Percentiles rank a stretch among this genome's conserved stretches.
These are phyloP conservation scores for Triticum turgidum DNA, from an alignment of 176 grass and related monocot species.

Conservation along the genomic window DNA sequence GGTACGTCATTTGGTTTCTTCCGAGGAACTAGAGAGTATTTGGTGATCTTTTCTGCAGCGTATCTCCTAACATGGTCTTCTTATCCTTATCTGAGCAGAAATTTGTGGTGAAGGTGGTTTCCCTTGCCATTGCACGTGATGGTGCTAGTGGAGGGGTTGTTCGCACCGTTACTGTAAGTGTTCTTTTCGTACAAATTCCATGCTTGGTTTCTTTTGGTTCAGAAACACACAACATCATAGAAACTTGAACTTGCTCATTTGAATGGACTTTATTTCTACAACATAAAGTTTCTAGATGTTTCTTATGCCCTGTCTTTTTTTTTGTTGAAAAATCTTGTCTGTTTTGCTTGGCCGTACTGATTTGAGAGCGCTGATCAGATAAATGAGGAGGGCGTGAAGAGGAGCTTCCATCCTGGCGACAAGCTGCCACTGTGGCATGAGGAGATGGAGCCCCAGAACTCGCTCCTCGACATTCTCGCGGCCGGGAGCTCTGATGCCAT, in stretches of 20 bases:
- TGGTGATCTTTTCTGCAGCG: neutral
- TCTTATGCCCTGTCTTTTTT: neutral
- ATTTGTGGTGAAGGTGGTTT: slow-evolving; percentile 86
- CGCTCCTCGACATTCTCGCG: slow-evolving; percentile 74
- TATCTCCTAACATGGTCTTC: slow-evolving; percentile 31
- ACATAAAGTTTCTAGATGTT: neutral
- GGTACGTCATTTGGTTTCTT: slow-evolving; percentile 36
- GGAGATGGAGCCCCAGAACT: slow-evolving; percentile 76
- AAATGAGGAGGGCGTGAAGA: slow-evolving; percentile 64
- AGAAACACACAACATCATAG: neutral
- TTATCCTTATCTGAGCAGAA: slow-evolving; percentile 49
- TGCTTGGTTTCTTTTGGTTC: neutral
- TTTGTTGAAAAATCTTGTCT: neutral
- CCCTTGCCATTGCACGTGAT: slow-evolving; percentile 72
- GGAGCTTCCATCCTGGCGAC: slow-evolving; percentile 74
- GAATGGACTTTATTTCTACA: neutral
- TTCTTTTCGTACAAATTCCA: neutral
- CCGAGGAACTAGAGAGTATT: neutral
- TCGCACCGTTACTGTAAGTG: slow-evolving; percentile 19
- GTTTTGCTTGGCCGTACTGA: neutral
- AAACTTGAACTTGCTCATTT: neutral
- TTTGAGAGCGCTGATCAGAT: slow-evolving; percentile 50
- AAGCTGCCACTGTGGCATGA: slow-evolving; percentile 83
- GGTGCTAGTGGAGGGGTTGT: slow-evolving; percentile 76
- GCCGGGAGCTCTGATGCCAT: slow-evolving; percentile 75